These are phyloP conservation scores for Termitomyces titanicus DNA, from an alignment of 768 basidiomycete species.

Conservation along the genomic window DNA sequence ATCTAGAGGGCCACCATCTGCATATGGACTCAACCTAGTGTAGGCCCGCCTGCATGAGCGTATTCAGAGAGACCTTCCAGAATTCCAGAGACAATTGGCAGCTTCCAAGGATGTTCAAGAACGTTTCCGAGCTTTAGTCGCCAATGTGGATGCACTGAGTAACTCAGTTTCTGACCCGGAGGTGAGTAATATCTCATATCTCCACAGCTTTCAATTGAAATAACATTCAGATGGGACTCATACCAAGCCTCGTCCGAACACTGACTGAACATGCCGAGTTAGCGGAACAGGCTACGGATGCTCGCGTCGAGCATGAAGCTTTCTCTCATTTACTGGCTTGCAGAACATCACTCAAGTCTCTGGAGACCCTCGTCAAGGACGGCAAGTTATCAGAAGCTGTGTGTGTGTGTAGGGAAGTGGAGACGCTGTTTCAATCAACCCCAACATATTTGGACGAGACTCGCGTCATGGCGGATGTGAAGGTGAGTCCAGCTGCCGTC, in stretches of 20 bases:
- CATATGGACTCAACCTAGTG: conserved; percentile 7
- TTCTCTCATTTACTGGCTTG: conserved; percentile 55
- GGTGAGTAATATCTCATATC: conserved; percentile 33
- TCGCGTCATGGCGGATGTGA: conserved; percentile 50
- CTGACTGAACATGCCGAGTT: conserved; percentile 60
- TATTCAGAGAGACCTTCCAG: conserved; percentile 58
- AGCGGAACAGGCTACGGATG: conserved; percentile 59
- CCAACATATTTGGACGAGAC: conserved; percentile 52
- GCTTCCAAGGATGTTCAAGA: conserved; percentile 64
- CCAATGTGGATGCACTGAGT: conserved; percentile 49
- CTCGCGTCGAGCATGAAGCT: conserved; percentile 44
- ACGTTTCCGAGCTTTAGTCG: conserved; percentile 46
- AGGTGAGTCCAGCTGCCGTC: conserved; percentile 39
- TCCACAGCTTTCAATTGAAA: not conserved
- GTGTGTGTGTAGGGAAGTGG: conserved; percentile 35
- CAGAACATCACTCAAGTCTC: conserved; percentile 38
- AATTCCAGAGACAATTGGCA: conserved; percentile 60
- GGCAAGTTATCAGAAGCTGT: conserved; percentile 69
- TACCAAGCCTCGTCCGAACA: conserved; percentile 52
- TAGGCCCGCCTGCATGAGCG: conserved; percentile 72
- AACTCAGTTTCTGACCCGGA: conserved; percentile 52
- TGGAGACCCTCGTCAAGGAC: conserved; percentile 43
- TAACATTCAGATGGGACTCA: conserved; percentile 56
- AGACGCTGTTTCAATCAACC: conserved; percentile 39
- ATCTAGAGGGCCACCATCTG: not conserved